Conservation (phyloP, 768 basidiomycete genomes). For the Pilatotrama ljubarskyi region DNA sequence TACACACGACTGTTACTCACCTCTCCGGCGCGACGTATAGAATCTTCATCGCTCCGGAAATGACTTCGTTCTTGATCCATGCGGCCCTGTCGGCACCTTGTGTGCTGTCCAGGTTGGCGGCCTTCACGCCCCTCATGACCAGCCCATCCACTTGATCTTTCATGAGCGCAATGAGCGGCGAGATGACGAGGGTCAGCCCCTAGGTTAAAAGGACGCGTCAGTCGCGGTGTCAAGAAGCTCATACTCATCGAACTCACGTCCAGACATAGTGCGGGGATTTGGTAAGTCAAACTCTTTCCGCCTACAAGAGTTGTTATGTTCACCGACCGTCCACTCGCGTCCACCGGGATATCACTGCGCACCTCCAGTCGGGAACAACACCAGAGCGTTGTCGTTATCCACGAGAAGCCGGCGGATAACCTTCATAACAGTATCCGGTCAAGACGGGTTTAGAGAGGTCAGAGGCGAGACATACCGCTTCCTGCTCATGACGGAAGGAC, state of each 20-base stretch:
- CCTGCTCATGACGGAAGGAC: conserved; percentile 41
- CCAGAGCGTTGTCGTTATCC: conserved; percentile 42
- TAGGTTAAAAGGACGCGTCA: conserved; percentile 20
- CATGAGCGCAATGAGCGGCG: conserved; percentile 88
- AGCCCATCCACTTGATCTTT: conserved; percentile 83
- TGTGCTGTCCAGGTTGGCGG: conserved; percentile 48
- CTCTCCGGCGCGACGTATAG: conserved; percentile 51
- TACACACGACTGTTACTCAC: conserved; percentile 19
- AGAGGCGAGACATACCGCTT: conserved; percentile 28
- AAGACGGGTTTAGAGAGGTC: not conserved
- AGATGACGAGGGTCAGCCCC: conserved; percentile 89
- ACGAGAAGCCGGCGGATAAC: conserved; percentile 41
- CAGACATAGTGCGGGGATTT: conserved; percentile 43
- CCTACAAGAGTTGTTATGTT: conserved; percentile 21
- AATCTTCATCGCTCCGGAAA: conserved; percentile 44
- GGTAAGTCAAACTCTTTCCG: conserved; percentile 42
- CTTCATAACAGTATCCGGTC: conserved; percentile 14
- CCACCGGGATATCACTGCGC: not conserved
- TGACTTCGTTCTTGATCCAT: conserved; percentile 39
- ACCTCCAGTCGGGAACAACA: conserved; percentile 44
- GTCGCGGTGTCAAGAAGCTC: not conserved
- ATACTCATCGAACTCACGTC: conserved; percentile 24
- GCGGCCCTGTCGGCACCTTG: conserved; percentile 32
- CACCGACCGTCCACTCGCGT: not conserved
- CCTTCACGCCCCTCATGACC: conserved; percentile 63